Evolutionary conservation across 83 land plant genomes (phyloP).

Genomic region (Isoetes engelmannii): DNA sequence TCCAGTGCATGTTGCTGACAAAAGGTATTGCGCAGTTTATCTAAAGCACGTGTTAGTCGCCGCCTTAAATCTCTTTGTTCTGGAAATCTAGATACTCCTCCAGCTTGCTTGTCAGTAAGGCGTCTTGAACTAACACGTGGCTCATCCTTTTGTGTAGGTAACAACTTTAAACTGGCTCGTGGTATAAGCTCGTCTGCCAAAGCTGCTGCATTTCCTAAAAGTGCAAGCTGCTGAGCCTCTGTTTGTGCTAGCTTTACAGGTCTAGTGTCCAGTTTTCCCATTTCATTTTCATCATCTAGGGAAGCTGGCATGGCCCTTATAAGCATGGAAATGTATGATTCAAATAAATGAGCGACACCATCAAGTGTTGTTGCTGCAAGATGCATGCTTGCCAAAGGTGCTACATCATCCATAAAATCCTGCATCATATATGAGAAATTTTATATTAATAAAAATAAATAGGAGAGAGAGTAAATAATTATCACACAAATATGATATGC

Average conservation of each 20-base stretch:
- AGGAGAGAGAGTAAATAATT: background rate
- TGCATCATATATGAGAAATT: slow-evolving; percentile 13
- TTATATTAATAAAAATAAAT: background rate
- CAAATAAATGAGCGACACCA: slow-evolving; percentile 35
- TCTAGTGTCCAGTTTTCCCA: slow-evolving; percentile 4
- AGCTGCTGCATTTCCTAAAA: slow-evolving; percentile 36
- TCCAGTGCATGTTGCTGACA: slow-evolving; percentile 89
- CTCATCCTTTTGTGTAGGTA: slow-evolving; percentile 1
- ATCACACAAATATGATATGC: background rate
- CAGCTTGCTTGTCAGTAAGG: background rate
- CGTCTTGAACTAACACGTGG: background rate
- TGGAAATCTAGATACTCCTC: slow-evolving; percentile 24
- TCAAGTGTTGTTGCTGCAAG: slow-evolving; percentile 35
- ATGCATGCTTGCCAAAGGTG: slow-evolving; percentile 37
- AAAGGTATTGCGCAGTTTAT: slow-evolving; percentile 71
- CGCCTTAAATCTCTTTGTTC: slow-evolving; percentile 91
- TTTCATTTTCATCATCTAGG: slow-evolving; percentile 5
- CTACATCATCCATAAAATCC: slow-evolving; percentile 34
- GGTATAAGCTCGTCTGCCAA: slow-evolving; percentile 27
- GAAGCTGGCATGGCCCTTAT: slow-evolving; percentile 29
- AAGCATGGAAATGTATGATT: slow-evolving; percentile 33
- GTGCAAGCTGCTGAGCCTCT: slow-evolving; percentile 31
- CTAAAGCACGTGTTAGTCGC: slow-evolving; percentile 64
- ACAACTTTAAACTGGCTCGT: slow-evolving; percentile 15
- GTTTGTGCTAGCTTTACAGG: slow-evolving; percentile 20